Percentiles rank a stretch among this genome's conserved stretches.
These are phyloP conservation scores for Ensete ventricosum DNA, from an alignment of 176 grass and related monocot genomes.

Conservation along the genomic window DNA sequence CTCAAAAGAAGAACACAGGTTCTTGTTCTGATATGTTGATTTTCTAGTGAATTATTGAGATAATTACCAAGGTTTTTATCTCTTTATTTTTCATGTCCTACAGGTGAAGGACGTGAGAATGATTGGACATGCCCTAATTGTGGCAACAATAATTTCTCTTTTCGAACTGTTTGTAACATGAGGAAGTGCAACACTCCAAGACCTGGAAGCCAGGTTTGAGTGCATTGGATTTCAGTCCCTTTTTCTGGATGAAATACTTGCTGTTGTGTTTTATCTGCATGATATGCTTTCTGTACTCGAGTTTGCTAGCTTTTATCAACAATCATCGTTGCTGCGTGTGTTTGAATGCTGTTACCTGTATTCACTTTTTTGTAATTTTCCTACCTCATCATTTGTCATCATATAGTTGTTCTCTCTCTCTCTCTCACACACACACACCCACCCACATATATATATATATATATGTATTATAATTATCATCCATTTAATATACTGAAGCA, in stretches of 20 bases:
- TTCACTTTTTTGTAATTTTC: too few species aligned
- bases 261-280: background rate
- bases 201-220: conserved; percentile 64
- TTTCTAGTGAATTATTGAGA: background rate
- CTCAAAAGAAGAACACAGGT: conserved; percentile 78
- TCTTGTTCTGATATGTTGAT: conserved; percentile 7
- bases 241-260: background rate
- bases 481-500: background rate
- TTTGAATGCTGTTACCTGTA: too few species aligned
- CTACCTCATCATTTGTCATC: too few species aligned
- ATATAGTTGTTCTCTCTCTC: too few species aligned
- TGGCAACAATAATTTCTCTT: conserved; percentile 69
- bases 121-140: conserved; percentile 88
- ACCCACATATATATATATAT: too few species aligned
- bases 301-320: background rate
- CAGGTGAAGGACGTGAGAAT: conserved; percentile 75
- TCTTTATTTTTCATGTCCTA: conserved; percentile 15
- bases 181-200: conserved; percentile 80
- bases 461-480: background rate
- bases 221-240: background rate
- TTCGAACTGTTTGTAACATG: conserved; percentile 87
- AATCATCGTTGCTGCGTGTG: too few species aligned
- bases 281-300: background rate
- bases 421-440: too few species aligned
- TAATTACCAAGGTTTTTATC: background rate